Evolutionary conservation across 495 filamentous ascomycete genomes (phyloP).

Genomic region (Neurospora sp.): DNA sequence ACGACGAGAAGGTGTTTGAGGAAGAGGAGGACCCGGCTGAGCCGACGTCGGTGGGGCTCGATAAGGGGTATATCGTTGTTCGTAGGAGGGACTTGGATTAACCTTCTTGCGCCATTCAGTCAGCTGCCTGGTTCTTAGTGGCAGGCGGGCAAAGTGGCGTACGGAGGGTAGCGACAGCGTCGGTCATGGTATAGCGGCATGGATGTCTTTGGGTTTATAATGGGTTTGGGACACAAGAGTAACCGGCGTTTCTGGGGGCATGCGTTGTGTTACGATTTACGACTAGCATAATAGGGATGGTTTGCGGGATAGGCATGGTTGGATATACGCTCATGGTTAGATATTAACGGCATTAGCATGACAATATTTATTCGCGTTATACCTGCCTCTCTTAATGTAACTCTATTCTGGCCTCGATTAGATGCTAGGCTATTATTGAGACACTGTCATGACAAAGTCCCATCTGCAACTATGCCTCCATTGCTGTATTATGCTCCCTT

Average conservation of each 20-base stretch:
- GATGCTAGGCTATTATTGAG: not conserved
- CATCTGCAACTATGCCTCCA: not conserved
- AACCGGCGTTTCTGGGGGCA: not conserved
- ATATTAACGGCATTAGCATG: not conserved
- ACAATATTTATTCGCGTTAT: not conserved
- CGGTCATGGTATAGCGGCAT: not conserved
- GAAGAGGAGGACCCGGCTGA: slow-evolving; percentile 30
- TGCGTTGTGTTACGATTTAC: not conserved
- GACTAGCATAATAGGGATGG: not conserved
- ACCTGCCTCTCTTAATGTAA: not conserved
- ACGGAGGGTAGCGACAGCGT: not conserved
- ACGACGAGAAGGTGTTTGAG: slow-evolving; percentile 28
- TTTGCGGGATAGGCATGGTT: not conserved
- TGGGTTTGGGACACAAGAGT: not conserved
- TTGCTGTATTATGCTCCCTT: not conserved
- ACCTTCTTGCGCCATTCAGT: not conserved
- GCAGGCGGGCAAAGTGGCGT: not conserved
- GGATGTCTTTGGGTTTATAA: not conserved
- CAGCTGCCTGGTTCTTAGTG: not conserved
- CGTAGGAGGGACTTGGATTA: slow-evolving; percentile 33
- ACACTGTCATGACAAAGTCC: not conserved
- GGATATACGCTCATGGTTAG: not conserved
- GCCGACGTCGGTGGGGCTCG: slow-evolving; percentile 17
- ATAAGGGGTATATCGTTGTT: slow-evolving; percentile 38
- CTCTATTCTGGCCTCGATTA: not conserved